These are phyloP conservation scores for Penicillium sp. DNA, from an alignment of 2,329 filamentous ascomycete genomes.

Conservation along the genomic window DNA sequence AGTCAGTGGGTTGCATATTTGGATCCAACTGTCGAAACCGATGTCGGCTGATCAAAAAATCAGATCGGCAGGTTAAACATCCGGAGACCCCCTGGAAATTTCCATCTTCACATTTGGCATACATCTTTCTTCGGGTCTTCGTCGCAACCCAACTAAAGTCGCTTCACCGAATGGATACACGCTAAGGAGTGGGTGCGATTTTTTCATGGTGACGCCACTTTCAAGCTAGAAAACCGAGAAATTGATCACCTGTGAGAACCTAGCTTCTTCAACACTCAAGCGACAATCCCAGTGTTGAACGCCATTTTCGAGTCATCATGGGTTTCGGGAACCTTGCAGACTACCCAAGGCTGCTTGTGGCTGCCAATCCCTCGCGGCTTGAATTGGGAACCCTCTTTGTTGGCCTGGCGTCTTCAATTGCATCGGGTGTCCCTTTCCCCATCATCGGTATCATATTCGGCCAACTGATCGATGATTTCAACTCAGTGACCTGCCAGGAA, in stretches of 20 bases:
- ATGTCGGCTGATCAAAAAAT: slow-evolving; percentile 14
- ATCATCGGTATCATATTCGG: slow-evolving; percentile 42
- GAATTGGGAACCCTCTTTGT: slow-evolving; percentile 29
- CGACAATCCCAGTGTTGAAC: slow-evolving; percentile 1
- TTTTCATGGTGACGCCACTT: slow-evolving; percentile 5
- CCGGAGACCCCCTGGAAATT: neutral
- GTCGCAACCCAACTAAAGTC: neutral
- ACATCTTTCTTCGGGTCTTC: neutral
- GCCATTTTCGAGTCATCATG: slow-evolving; percentile 19
- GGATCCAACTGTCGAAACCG: slow-evolving; percentile 10
- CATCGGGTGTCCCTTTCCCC: slow-evolving; percentile 41
- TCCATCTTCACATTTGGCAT: slow-evolving; percentile 3
- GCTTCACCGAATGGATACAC: slow-evolving; percentile 5
- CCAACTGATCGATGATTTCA: slow-evolving; percentile 41
- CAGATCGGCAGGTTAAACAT: slow-evolving; percentile 1
- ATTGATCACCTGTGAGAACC: neutral
- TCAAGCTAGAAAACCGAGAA: slow-evolving; percentile 1
- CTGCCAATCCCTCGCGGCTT: slow-evolving; percentile 35
- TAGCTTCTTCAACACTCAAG: slow-evolving; percentile 12
- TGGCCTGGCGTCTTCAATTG: slow-evolving; percentile 31
- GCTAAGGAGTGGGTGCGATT: slow-evolving; percentile 8
- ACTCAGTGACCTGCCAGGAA: slow-evolving; percentile 28
- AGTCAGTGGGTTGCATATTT: slow-evolving; percentile 9
- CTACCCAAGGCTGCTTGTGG: slow-evolving; percentile 38
- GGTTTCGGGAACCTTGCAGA: slow-evolving; percentile 31